Evolutionary conservation across 306 rosid species (phyloP), one percentile per base, ranked within the genome.

Genomic region (Medicago ruthenica): DNA sequence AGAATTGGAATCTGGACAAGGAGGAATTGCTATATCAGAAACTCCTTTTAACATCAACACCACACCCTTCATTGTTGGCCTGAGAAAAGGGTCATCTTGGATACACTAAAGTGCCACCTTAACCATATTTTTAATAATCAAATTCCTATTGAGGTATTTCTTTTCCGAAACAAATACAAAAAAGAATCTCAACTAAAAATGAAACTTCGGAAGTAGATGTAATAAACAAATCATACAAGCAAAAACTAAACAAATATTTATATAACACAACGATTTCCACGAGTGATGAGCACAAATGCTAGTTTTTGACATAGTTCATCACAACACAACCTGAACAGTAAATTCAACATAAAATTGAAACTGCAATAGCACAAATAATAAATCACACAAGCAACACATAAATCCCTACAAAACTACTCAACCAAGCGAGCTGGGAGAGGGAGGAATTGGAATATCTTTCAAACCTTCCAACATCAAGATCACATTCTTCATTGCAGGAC

Each of bases 51-150:
- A 73, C 84, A 84, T 76, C 82, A 80, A 41, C 42, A 84, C 70
- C 51, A 84, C 84, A 41, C 82, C 77, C 70, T 84, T 84, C 82
- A 84, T 84, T 41, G 87, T 58, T 59, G 87, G 87, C 4, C 87
- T 69, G 10, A 80, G 82, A 72, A 36, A 20, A 39, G 87, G 70
- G 20, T 84, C 87, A 59, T 80, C 87, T 76, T 84, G 82, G 70
- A 80, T 44, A 15, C 84, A 84, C 84, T 84, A 84, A n/a, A 80
- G 67, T 45, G 77, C 87, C 58, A 80, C 84, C 60, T 80, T 83
- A 34, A 80, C 59, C 77, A 83, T 76, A 31, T n/a, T n/a, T n/a
- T n/a, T n/a, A n/a, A n/a, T n/a, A n/a, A n/a, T n/a, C n/a, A n/a
- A n/a, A n/a, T n/a, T n/a, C n/a, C n/a, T n/a, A n/a, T n/a, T n/a